Conservation (phyloP, 2,329 filamentous ascomycete species). For the Thelonectria rubi region DNA sequence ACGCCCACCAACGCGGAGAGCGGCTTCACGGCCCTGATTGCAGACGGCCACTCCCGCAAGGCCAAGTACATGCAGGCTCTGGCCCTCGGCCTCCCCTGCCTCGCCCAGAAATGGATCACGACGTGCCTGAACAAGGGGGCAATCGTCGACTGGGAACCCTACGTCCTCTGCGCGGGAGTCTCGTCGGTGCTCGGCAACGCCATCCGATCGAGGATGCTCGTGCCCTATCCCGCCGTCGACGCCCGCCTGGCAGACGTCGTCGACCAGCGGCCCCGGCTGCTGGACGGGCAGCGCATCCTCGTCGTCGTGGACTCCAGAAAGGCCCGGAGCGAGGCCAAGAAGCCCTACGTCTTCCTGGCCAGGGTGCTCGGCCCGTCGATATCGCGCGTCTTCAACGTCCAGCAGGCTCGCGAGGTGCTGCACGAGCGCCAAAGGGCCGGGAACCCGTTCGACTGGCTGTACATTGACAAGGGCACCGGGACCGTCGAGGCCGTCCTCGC, state of each 20-base stretch:
- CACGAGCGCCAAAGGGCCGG: constrained; percentile 58
- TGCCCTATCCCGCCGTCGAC: constrained; percentile 65
- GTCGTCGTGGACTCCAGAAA: constrained; percentile 70
- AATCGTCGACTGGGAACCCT: constrained; percentile 79
- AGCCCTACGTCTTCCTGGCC: constrained; percentile 82
- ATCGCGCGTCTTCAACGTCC: constrained; percentile 69
- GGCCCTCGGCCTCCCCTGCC: constrained; percentile 85
- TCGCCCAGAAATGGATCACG: constrained; percentile 83
- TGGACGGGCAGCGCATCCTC: constrained; percentile 73
- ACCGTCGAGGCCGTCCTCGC: constrained; percentile 61
- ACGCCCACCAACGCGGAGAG: constrained; percentile 60
- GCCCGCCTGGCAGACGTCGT: constrained; percentile 68
- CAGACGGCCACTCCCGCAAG: constrained; percentile 85
- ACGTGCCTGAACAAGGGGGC: constrained; percentile 70
- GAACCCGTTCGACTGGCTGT: constrained; percentile 77
- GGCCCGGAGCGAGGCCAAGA: constrained; percentile 68
- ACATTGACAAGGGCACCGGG: constrained; percentile 73
- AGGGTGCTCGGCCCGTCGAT: constrained; percentile 80
- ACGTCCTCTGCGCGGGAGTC: constrained; percentile 85
- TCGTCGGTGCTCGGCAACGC: constrained; percentile 80
- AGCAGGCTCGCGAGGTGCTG: constrained; percentile 70
- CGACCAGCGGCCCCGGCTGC: constrained; percentile 66
- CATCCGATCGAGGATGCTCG: constrained; percentile 76
- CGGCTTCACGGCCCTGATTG: constrained; percentile 86
- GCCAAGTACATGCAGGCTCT: constrained; percentile 95